Evolutionary conservation across 2,329 filamentous ascomycete species (phyloP).

Genomic region (Zymoseptoria crescenta): DNA sequence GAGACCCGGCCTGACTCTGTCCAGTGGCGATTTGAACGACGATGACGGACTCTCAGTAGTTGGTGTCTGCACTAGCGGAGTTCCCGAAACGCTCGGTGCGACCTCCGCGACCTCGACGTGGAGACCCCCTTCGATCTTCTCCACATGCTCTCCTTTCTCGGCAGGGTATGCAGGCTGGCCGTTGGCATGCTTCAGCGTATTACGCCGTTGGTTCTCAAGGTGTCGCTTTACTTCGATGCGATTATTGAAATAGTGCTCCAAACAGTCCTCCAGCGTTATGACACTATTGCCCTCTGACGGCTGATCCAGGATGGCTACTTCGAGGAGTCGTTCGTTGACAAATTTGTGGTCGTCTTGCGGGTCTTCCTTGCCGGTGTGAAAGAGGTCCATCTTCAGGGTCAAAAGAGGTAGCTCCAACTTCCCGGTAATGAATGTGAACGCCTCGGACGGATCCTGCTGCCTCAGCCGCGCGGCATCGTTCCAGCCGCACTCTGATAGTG

Average conservation of each 20-base stretch:
- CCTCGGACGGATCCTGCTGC: constrained; percentile 93
- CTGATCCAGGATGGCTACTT: constrained; percentile 79
- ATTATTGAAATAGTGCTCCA: constrained; percentile 94
- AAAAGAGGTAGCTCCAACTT: constrained; percentile 79
- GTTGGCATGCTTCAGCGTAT: constrained; percentile 47
- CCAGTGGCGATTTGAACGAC: constrained; percentile 24
- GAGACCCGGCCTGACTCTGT: constrained; percentile 28
- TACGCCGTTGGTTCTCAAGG: constrained; percentile 48
- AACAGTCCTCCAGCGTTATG: constrained; percentile 78
- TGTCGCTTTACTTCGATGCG: constrained; percentile 81
- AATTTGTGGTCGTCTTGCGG: constrained; percentile 88
- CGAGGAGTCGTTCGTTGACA: constrained; percentile 81
- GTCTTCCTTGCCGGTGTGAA: constrained; percentile 78
- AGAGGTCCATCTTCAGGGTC: constrained; percentile 88
- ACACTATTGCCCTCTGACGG: constrained; percentile 50
- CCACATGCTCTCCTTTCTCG: constrained; percentile 22
- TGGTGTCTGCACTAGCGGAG: constrained; percentile 21
- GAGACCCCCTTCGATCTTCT: constrained; percentile 25
- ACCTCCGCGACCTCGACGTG: constrained; percentile 41
- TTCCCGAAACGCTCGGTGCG: constrained; percentile 22
- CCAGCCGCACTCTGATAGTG: constrained; percentile 83
- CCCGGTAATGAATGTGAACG: constrained; percentile 90
- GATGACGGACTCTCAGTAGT: constrained; percentile 14
- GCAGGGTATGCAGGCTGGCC: constrained; percentile 14
- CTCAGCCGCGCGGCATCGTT: constrained; percentile 64